These are phyloP conservation scores for Microbotryum lychnidis-dioicae DNA, from an alignment of 1,284 basidiomycete species.

Conservation along the genomic window DNA sequence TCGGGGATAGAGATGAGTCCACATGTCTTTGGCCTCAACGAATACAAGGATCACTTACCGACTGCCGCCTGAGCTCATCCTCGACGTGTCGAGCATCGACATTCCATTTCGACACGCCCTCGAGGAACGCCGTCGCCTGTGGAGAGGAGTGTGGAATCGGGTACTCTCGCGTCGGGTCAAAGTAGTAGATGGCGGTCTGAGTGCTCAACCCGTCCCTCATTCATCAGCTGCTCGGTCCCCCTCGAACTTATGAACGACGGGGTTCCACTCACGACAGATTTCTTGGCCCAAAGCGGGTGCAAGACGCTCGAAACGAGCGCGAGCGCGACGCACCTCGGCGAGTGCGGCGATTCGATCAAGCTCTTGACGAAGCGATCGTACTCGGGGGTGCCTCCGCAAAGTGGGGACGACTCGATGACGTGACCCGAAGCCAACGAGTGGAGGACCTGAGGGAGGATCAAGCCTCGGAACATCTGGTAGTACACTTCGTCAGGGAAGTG, in stretches of 20 bases:
- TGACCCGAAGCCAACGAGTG: constrained; percentile 78
- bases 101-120: constrained; percentile 85
- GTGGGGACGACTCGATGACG: constrained; percentile 77
- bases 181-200: constrained; percentile 45
- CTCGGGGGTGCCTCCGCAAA: constrained; percentile 88
- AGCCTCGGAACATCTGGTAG: constrained; percentile 87
- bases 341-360: constrained; percentile 79
- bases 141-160: constrained; percentile 62
- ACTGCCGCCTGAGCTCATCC: constrained; percentile 89
- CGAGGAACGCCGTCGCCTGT: constrained; percentile 75
- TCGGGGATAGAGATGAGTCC: not conserved
- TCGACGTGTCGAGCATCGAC: constrained; percentile 80
- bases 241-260: not conserved
- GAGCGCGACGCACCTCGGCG: constrained; percentile 65
- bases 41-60: constrained; percentile 55
- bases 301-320: constrained; percentile 70
- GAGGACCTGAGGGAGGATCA: constrained; percentile 76
- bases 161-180: constrained; percentile 38
- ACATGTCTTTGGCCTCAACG: constrained; percentile 8
- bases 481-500: constrained; percentile 94
- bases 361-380: constrained; percentile 91
- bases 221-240: not conserved
- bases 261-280: constrained; percentile 48
- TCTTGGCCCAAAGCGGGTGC: constrained; percentile 66
- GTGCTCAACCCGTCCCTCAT: not conserved